phyloP scores from a whole-genome alignment of 2,329 filamentous ascomycete genomes.

The Apiospora malaysiana region DNA sequence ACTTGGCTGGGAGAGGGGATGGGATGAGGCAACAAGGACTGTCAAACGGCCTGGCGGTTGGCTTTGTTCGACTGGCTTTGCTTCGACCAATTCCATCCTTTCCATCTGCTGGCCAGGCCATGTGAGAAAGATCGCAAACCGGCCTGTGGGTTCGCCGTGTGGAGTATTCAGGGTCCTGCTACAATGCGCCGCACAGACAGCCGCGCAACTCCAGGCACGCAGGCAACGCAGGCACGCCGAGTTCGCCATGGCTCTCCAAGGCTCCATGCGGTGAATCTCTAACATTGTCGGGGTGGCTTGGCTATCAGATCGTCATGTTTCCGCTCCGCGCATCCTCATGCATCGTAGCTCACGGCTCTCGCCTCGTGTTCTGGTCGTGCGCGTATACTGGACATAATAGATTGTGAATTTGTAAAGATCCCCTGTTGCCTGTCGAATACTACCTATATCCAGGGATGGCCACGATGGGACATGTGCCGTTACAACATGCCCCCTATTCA shows the following conservation, averaged over 20 bases:
- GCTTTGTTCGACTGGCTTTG: neutral
- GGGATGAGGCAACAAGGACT: neutral
- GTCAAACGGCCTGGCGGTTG: neutral
- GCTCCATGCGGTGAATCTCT: constrained; percentile 4
- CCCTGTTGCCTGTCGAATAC: no score
- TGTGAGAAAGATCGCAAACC: constrained; percentile 8
- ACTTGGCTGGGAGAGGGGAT: neutral
- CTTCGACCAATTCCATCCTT: neutral
- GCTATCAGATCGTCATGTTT: constrained; percentile 8
- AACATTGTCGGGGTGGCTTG: constrained; percentile 2
- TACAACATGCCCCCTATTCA: neutral
- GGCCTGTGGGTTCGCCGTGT: constrained; percentile 13
- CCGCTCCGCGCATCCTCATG: neutral
- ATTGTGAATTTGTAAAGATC: no score
- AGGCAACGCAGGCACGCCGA: no score
- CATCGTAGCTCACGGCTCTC: neutral
- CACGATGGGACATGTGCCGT: neutral
- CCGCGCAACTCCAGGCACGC: no score
- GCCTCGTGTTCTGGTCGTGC: no score
- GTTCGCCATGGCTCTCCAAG: neutral
- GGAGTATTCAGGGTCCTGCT: constrained; percentile 11
- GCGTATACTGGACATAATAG: no score
- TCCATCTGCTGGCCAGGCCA: neutral
- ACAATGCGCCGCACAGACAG: constrained; percentile 12
- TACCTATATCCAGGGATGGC: neutral